Evolutionary conservation across 768 basidiomycete species (phyloP), one percentile per base, ranked within the genome.

Genomic region (Boletus huronensis): DNA sequence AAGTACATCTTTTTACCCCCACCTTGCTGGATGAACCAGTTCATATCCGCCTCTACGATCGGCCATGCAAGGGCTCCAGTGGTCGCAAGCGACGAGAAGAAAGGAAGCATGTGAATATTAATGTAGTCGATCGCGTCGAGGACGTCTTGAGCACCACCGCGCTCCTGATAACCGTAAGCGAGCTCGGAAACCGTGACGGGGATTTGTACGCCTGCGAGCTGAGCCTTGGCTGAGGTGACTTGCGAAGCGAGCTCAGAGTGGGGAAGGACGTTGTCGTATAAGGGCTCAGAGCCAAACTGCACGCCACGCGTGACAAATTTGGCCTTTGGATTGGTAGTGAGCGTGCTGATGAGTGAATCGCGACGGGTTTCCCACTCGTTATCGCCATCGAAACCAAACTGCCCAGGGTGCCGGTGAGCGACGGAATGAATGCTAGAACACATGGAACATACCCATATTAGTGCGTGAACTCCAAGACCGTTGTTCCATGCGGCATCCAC

Each of bases 1-100:
- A 88, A 74, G 62, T 86, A 86, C 65, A 89, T 86, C 70, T 90
- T 90, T 75, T 89, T 89, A 11, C 80, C 82, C 29, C 78, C 63
- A 5, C 81, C 83, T 50, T 84, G 76, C n/a, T 74, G 63, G 36
- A 84, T 75, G 62, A 90, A 90, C 81, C 83, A 90, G 55, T 86
- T 67, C 51, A 88, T 64, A 64, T 90, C 86, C 1, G 61, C 66
- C 54, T 73, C 46, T 0, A 89, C 81, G 28, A 84, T 71, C 1
- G 85, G 80, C 86, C 87, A 88, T 1, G 87, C 78, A 19, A 75
- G 64, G 41, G 75, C 76, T 4, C 82, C 88, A 81, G 59, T 58
- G 31, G 52, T 59, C 21, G 59, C 62, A 21, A 36, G 44, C 5
- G 39, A 17, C 38, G 54, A 77, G 66, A 88, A 88, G 71, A 88